A percentile compares a stretch with the other conserved stretches of the same genome.
These are phyloP conservation scores for Cercophora scortea DNA, from an alignment of 495 filamentous ascomycete genomes.

Conservation along the genomic window DNA sequence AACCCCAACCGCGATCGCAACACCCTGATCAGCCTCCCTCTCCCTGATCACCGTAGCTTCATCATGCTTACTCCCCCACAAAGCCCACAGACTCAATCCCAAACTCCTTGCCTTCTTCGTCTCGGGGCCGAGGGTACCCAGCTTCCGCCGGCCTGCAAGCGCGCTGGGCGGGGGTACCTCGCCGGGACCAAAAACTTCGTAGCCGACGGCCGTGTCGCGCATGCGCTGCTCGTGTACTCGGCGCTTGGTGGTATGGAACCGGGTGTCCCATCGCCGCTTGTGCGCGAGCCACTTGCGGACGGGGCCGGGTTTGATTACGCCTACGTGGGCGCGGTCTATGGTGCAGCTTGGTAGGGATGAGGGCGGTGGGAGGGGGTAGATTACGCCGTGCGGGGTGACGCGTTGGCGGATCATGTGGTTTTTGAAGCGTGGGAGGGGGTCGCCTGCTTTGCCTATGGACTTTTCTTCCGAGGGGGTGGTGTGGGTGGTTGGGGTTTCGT, in stretches of 20 bases:
- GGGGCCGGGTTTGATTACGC: slow-evolving; percentile 69
- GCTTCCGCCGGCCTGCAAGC: slow-evolving; percentile 58
- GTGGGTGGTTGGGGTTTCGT: not conserved
- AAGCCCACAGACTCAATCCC: slow-evolving; percentile 74
- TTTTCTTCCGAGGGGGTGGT: not conserved
- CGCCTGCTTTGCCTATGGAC: slow-evolving; percentile 68
- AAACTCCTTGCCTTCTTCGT: slow-evolving; percentile 54
- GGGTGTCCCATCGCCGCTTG: slow-evolving; percentile 61
- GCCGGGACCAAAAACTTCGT: slow-evolving; percentile 56
- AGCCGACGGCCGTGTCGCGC: slow-evolving; percentile 62
- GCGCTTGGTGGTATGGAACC: slow-evolving; percentile 57
- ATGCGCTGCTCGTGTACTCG: slow-evolving; percentile 61
- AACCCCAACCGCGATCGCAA: not conserved
- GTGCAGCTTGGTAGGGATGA: slow-evolving; percentile 54
- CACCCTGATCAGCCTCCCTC: slow-evolving; percentile 20
- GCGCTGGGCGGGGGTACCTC: slow-evolving; percentile 79
- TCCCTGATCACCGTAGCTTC: slow-evolving; percentile 56
- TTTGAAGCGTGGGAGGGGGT: slow-evolving; percentile 68
- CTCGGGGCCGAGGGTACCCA: slow-evolving; percentile 30
- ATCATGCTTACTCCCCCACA: slow-evolving; percentile 84
- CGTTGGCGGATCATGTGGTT: slow-evolving; percentile 86
- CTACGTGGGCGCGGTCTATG: slow-evolving; percentile 56
- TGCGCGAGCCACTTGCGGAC: slow-evolving; percentile 75
- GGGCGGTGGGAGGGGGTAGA: slow-evolving; percentile 56
- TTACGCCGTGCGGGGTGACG: slow-evolving; percentile 66